These are phyloP conservation scores for Hemileccinum rubropunctum DNA, from an alignment of 768 basidiomycete species.

Conservation along the genomic window DNA sequence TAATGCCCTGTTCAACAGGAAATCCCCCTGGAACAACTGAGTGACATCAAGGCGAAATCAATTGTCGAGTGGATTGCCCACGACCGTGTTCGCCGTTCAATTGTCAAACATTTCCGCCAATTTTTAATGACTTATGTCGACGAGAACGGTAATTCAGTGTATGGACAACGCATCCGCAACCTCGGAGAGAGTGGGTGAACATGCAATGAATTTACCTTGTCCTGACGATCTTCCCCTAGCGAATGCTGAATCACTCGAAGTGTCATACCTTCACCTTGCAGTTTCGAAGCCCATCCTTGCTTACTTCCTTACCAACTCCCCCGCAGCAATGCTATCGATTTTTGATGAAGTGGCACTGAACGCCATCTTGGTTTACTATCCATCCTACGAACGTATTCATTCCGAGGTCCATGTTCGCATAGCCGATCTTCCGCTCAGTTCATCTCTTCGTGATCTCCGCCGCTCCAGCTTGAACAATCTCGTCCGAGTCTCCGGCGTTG, in stretches of 20 bases:
- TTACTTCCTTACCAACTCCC: constrained; percentile 96
- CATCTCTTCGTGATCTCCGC: constrained; percentile 90
- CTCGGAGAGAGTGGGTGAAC: constrained; percentile 83
- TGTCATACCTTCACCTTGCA: constrained; percentile 94
- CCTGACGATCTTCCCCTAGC: constrained; percentile 43
- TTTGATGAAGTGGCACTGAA: constrained; percentile 95
- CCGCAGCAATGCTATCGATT: constrained; percentile 86
- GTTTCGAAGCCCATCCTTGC: constrained; percentile 92
- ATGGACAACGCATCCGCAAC: constrained; percentile 89
- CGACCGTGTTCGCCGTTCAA: constrained; percentile 85
- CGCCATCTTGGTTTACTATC: constrained; percentile 94
- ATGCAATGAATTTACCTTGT: constrained; percentile 2
- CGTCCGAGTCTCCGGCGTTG: constrained; percentile 93
- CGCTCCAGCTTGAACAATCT: constrained; percentile 92
- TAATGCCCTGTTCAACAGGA: constrained; percentile 51
- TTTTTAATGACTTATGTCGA: constrained; percentile 97
- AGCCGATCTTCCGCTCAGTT: constrained; percentile 86
- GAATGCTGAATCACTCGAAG: constrained; percentile 96
- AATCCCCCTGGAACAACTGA: constrained; percentile 91
- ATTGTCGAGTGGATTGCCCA: constrained; percentile 98
- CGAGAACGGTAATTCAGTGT: constrained; percentile 86
- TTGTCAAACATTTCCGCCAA: constrained; percentile 88
- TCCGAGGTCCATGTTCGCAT: constrained; percentile 97
- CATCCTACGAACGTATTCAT: constrained; percentile 94
- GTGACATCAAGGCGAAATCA: constrained; percentile 96